Base-by-base conservation (phyloP, 257 asterid genomes). In the Solanum verrucosum region DNA sequence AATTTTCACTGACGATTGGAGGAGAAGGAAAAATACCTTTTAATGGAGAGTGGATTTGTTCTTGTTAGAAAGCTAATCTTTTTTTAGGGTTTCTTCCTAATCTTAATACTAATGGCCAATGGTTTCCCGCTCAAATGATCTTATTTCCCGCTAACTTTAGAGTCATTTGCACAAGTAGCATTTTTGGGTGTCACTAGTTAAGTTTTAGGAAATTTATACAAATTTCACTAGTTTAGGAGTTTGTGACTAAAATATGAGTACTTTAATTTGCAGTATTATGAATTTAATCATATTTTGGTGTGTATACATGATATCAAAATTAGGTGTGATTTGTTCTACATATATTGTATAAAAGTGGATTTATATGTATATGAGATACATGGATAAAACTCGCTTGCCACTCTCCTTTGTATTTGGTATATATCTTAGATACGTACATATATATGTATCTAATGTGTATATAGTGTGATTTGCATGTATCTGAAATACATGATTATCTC, bases 281-380 rank as follows among this genome's bases (percentile, higher is more conserved):
- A 16, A 52, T 52, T 52, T 52, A 2, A 52, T 1, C 1, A 52
- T 1, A 52, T 52, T 52, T 52, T 52, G 21, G 60, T 16, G 60
- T 15, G 23, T 7, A 16, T 49, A 49, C 1, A 52, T 52, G 23
- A 16, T 9, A 52, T 16, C 23, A 52, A 52, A 52, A 16, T 16
- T 52, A 6, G 9, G 0, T 52, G 9, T 52, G 9, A 16, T 16
- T 6, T 16, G 9, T 16, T 52, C 23, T 5, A 49, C 3, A 49
- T 52, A 6, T 0, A 52, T 1, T 18, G 1, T 52, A 52, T 52
- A 0, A 1, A 16, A 18, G 9, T 52, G 0, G 0, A 52, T 16
- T 16, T 0, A 0, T 1, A 52, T 52, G 23, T 52, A 52, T 52
- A 2, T 16, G 9, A 16, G 3, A 52, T 6, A 52, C 23, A 52